Evolutionary conservation across 225 moss, liverwort and hornwort species (phyloP), one percentile per base, ranked within the genome.

Genomic region (Pleurozium schreberi): DNA sequence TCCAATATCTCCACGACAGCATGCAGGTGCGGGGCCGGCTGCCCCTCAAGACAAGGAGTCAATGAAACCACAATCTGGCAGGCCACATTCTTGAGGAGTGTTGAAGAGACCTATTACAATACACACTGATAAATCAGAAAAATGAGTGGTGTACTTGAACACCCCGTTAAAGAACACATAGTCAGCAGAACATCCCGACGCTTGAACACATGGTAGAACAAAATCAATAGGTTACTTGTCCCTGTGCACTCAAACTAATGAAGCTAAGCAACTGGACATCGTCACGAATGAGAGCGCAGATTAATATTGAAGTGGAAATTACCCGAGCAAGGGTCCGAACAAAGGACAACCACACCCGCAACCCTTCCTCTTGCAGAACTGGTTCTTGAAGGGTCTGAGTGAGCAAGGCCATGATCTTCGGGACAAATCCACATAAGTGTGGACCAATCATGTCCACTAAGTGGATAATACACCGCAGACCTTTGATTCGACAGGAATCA

Each of bases 351-450:
- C 99, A 99, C 81, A 97, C 99, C 63, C 93, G 95, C 91, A 99
- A 89, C 82, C 97, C 97, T 87, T 97, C 94, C 75, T 94, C 91
- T 93, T 95, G 96, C 83, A 99, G 87, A 89, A 89, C 86, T 65
- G 94, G 89, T 81, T 95, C 97, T 93, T 99, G 95, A 87, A 99
- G 92, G 77, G 99, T 96, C 85, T 94, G 95, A 70, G 99, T 96
- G 50, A 99, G 99, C 81, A 99, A 92, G 85, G 97, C 99, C 96
- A 99, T 96, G 75, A 99, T 99, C 87, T 99, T 99, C 18, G 99
- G 99, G 80, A 99, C 96, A 94, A 99, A 99, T 20, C 96, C 96
- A 93, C 96, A 96, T 28, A 99, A 93, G 86, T 99, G 98, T 47
- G 93, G 93, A 59, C 91, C 93, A 84, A 99, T 97, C 97, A 99